Base-by-base conservation (phyloP, 306 rosid genomes). In the Comarum palustre region DNA sequence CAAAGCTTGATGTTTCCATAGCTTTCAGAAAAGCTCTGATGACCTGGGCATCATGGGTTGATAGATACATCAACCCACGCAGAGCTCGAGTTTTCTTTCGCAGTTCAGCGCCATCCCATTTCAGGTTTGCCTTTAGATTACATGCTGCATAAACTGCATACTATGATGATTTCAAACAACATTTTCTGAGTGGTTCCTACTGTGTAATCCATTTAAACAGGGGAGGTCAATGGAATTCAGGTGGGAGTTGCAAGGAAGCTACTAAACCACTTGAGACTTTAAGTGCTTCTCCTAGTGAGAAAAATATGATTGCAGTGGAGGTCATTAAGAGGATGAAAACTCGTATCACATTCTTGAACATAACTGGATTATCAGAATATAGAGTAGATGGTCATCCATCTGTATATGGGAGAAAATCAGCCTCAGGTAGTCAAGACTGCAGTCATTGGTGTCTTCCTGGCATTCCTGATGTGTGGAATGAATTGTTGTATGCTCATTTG, bases 401-500 rank as follows among this genome's bases (percentile, higher is more conserved):
- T 14, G 47, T 80, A 10, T 87, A 85, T 54, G 99, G 97, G 75
- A 86, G 87, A 74, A 87, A 78, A 71, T 16, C 69, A 36, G 66
- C 55, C 43, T 64, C 86, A 9, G 68, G 62, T 11, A 48, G 81
- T 83, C 93, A 91, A 84, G 99, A 94, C 76, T 94, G 98, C 76
- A 94, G 98, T 78, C 98, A 89, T 82, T 94, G 98, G 98, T 94
- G 98, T 71, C 93, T 91, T 81, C 98, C 98, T 27, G 97, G 98
- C 34, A 92, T 94, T 73, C 96, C 97, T 19, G 99, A 91, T 81
- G 57, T 84, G 51, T 88, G 99, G 99, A 94, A 94, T 71, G 91
- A 88, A 54, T 58, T 94, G 38, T 67, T 89, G 84, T 89, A 82
- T 75, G 81, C 83, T 82, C 85, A 85, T 76, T 72, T 94, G 87